Conservation (phyloP, 2,329 filamentous ascomycete genomes). For the Aspergillus sp. region DNA sequence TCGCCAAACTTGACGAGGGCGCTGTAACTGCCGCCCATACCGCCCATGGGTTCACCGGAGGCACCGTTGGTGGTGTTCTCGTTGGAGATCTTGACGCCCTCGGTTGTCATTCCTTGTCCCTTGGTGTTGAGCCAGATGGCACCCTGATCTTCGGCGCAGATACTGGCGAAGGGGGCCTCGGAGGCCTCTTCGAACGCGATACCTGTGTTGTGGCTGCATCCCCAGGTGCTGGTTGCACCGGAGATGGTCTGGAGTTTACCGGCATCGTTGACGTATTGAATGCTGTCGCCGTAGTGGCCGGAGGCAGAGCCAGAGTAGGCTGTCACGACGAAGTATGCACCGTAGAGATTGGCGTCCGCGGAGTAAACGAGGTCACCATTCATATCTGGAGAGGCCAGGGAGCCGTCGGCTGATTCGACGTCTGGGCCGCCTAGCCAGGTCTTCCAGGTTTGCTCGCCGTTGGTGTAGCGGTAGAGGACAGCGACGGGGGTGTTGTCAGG, state of each 20-base stretch:
- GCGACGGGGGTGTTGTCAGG: constrained; percentile 53
- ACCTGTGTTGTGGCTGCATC: constrained; percentile 65
- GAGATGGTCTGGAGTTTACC: constrained; percentile 53
- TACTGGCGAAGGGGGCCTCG: constrained; percentile 56
- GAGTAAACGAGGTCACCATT: constrained; percentile 65
- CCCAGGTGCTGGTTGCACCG: constrained; percentile 58
- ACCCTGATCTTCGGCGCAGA: constrained; percentile 64
- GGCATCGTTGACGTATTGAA: constrained; percentile 50
- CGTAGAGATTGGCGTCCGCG: constrained; percentile 55
- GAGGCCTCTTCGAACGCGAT: constrained; percentile 64
- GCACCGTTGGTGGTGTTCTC: constrained; percentile 62
- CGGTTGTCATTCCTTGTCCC: constrained; percentile 53
- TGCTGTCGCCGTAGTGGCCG: constrained; percentile 61
- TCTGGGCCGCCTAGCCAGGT: constrained; percentile 60
- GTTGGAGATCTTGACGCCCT: constrained; percentile 61
- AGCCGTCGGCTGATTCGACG: constrained; percentile 48
- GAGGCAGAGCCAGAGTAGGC: constrained; percentile 54
- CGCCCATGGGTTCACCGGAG: constrained; percentile 60
- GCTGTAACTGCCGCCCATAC: constrained; percentile 64
- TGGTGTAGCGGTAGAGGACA: constrained; percentile 60
- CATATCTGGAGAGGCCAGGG: constrained; percentile 57
- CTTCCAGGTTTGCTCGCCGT: constrained; percentile 57
- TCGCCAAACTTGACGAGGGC: constrained; percentile 55
- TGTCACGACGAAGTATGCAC: constrained; percentile 63
- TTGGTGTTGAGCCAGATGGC: constrained; percentile 65